Evolutionary conservation across 169 alveolate genomes (phyloP).

Genomic region (Plasmodium inui): DNA sequence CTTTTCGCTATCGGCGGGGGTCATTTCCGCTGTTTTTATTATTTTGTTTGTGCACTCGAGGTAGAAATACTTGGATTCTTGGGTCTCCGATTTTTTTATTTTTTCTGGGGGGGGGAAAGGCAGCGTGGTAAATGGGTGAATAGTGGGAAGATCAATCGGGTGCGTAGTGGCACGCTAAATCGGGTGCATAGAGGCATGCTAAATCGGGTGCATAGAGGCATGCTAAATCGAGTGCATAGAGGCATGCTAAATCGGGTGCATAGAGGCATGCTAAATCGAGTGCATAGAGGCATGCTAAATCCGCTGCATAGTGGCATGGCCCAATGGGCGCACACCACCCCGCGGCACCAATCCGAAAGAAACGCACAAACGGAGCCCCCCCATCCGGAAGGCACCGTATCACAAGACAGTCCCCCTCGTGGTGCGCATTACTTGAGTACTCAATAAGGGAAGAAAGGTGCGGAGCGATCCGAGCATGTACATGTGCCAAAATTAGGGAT

Average conservation of each 20-base stretch:
- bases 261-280: too few species aligned
- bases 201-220: too few species aligned
- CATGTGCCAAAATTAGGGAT: conserved; percentile 23
- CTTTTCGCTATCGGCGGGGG: conserved; percentile 18
- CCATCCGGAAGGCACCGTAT: not conserved
- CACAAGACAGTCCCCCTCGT: not conserved
- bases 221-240: too few species aligned
- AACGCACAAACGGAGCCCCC: not conserved
- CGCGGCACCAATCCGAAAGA: too few species aligned
- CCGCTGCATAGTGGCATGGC: too few species aligned
- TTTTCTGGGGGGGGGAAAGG: conserved; percentile 29
- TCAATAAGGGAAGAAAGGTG: conserved; percentile 44
- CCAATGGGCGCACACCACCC: too few species aligned
- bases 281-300: too few species aligned
- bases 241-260: too few species aligned
- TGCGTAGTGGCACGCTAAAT: too few species aligned
- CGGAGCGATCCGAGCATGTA: not conserved
- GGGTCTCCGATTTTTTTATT: conserved; percentile 19
- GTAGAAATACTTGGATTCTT: conserved; percentile 35
- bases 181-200: too few species aligned
- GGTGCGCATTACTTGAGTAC: conserved; percentile 45
- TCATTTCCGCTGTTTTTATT: conserved; percentile 18
- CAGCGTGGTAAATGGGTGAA: not conserved
- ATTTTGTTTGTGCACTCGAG: conserved; percentile 9
- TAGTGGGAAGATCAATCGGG: not conserved